Base-by-base conservation (phyloP, 768 basidiomycete genomes). In the Mycena filopes region DNA sequence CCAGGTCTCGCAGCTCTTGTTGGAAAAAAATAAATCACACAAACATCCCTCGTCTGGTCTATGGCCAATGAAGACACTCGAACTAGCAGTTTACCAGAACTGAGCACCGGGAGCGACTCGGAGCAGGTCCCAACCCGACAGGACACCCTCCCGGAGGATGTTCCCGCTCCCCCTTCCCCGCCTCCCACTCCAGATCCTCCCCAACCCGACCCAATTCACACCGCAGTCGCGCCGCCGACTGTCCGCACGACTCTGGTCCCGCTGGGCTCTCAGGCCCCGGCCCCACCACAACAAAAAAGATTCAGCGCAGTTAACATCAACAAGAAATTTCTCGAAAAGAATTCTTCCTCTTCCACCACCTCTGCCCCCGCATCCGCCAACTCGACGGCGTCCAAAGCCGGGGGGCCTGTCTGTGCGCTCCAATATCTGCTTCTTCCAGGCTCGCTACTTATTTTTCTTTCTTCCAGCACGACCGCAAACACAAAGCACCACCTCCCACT, bases 301-400 rank as follows among this genome's bases (percentile, higher is more conserved):
- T 96, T 96, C 78, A 93, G 83, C 74, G 87, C 94, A 29, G 88
- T 95, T 67, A 95, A 95, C 75, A 94, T 98, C 77, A 97, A 94
- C 82, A 97, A 96, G 87, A 95, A 94, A 78, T 99, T 98, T 78
- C 82, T 98, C 45, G 93, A 95, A 82, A 97, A 96, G 85, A 92
- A 91, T 59, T 66, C 65, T 23, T 88, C 88, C 8, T 77, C 89
- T 45, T 81, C 87, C 43, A 82, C 88, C 26, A 78, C 81, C 49
- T 75, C 87, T 26, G 72, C 81, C 38, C 79, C 86, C 21, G 71
- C 81, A 51, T 78, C 83, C 28, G 77, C 85, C 23, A 74, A 76
- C 53, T 81, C 83, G 33, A 73, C 80, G 49, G 72, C 82, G 43
- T 69, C 78, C 61, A 92, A 89, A 78, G 66, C 84, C 12, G 86